Evolutionary conservation across 208 protist genomes (phyloP).

Genomic region (Balamuthia mandrillaris): DNA sequence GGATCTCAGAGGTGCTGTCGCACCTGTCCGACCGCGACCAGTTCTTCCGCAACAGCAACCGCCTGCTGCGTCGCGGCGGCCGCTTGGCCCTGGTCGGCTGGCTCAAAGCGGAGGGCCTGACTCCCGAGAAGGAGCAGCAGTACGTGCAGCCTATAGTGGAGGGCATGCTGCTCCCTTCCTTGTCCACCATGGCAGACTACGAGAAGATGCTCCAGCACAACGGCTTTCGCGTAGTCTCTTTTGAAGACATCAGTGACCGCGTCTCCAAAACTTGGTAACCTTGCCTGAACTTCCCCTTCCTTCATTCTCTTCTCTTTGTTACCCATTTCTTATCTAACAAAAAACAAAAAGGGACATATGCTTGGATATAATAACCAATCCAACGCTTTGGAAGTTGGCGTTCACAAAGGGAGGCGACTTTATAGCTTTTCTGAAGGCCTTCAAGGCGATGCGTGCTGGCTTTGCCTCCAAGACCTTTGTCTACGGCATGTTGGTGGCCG

Average conservation of each 20-base stretch:
- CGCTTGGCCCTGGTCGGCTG: no score
- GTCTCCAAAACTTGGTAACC: constrained; percentile 4
- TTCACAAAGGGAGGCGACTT: constrained; percentile 1
- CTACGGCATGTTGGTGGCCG: neutral
- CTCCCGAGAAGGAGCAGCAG: no score
- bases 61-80: no score
- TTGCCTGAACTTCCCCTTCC: neutral
- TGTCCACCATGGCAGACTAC: constrained; percentile 11
- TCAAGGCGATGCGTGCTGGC: neutral
- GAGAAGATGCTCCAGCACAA: neutral
- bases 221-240: neutral
- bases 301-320: neutral
- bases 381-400: constrained; percentile 5
- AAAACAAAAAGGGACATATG: neutral
- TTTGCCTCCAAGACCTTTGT: neutral
- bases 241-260: neutral
- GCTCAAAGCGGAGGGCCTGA: no score
- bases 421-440: neutral
- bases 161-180: neutral
- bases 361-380: neutral
- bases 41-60: no score
- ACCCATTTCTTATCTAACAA: neutral
- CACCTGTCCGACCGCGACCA: no score
- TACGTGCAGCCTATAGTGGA: no score
- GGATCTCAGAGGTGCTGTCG: no score